Evolutionary conservation across 495 filamentous ascomycete genomes (phyloP), one percentile per base, ranked within the genome.

Genomic region (Aspergillus incahuasiensis): DNA sequence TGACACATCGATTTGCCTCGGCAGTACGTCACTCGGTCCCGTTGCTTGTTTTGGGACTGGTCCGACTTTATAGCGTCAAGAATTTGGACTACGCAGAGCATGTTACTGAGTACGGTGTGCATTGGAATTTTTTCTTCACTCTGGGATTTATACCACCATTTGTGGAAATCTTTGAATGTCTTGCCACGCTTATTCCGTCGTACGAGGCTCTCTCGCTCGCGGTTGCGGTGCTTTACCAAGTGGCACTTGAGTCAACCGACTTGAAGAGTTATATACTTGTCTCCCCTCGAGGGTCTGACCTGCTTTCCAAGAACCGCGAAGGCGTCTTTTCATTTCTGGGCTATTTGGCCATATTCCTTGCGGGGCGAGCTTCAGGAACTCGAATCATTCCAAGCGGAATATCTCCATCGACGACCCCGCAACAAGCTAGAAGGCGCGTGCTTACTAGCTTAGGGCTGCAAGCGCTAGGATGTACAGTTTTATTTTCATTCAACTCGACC

Each of bases 111-210:
- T 99, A 99, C 63, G 94, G 94, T 28, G 90, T 97, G 11, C 94
- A 99, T 68, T 99, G 94, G 94, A 99, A 99, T 69, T 99, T 99
- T 70, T 99, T 99, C 76, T 97, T 99, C 71, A 99, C 94, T 0
- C 74, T 99, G 11, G 92, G 85, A 4, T 82, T 97, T 22, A 71
- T 99, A 30, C 90, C 92, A 1, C 91, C 91, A 3, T 94, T 94
- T 60, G 83, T 95, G 48, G 92, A 92, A n/a, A 66, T 96, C 0
- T 89, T 94, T 50, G 87, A 92, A 57, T 82, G 86, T 0, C 50
- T 77, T 44, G 72, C 71, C 32, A 63, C 66, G 3, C 46, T 81
- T 57, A 74, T 91, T 25, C 89, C 85, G 1, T 92, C 87, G 1
- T 92, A 88, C 56, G 85, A 89, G 25, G 70, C 80, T 8, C 77